Evolutionary conservation across 2,329 filamentous ascomycete species (phyloP).

Genomic region (Thelonectria discophora): DNA sequence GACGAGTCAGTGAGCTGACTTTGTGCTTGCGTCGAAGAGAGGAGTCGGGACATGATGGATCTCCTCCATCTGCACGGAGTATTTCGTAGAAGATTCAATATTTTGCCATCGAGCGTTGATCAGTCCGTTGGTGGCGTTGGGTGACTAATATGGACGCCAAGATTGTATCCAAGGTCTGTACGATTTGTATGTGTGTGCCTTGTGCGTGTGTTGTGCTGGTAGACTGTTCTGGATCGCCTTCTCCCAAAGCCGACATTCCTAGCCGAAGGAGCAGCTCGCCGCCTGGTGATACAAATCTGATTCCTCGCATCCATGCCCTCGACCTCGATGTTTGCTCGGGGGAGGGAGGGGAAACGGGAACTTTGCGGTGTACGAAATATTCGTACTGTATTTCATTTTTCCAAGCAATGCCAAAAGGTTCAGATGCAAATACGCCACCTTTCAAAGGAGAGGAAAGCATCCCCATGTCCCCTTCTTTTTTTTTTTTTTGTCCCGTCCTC

Average conservation of each 20-base stretch:
- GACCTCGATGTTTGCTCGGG: background rate
- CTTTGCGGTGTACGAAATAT: background rate
- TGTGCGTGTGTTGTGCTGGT: background rate
- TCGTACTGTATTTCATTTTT: conserved; percentile 6
- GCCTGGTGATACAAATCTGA: background rate
- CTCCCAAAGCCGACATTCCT: conserved; percentile 7
- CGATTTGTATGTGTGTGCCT: background rate
- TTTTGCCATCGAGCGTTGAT: background rate
- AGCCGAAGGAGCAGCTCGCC: background rate
- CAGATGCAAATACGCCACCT: conserved; percentile 2
- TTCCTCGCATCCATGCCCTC: background rate
- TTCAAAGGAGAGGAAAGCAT: conserved; percentile 1
- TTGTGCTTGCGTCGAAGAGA: no score
- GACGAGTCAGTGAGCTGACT: no score
- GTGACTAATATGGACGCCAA: background rate
- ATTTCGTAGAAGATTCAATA: no score
- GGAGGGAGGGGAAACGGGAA: background rate
- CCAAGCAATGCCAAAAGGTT: background rate
- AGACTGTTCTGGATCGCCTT: background rate
- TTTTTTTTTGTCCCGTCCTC: background rate
- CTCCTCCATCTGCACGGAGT: no score
- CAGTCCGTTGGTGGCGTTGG: background rate
- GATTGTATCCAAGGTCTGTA: background rate
- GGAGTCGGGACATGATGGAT: no score
- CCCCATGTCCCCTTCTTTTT: background rate